phyloP scores from a whole-genome alignment of 768 basidiomycete species.

The Pleurotus tuoliensis region DNA sequence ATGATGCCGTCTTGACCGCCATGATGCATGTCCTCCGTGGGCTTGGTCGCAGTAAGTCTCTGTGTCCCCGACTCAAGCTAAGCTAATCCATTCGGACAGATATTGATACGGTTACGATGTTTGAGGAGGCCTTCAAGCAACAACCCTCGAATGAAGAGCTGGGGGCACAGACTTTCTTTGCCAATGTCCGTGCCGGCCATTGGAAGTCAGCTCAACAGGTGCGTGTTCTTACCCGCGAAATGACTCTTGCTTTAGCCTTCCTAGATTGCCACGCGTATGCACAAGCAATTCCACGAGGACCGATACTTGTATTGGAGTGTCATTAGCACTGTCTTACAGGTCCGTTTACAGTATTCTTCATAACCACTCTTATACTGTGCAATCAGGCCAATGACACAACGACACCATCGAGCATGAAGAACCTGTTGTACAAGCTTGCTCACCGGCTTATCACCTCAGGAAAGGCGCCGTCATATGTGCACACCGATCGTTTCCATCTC shows the following conservation, averaged over 20 bases:
- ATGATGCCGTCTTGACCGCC: slow-evolving; percentile 70
- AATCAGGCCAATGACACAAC: slow-evolving; percentile 67
- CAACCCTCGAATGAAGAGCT: slow-evolving; percentile 81
- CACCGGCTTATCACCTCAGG: slow-evolving; percentile 67
- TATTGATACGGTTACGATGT: slow-evolving; percentile 79
- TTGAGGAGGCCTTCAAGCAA: slow-evolving; percentile 81
- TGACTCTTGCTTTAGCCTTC: slow-evolving; percentile 6
- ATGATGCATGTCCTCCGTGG: slow-evolving; percentile 83
- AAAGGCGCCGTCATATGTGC: slow-evolving; percentile 56
- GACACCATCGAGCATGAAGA: slow-evolving; percentile 59
- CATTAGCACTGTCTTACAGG: slow-evolving; percentile 79
- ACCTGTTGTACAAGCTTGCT: slow-evolving; percentile 72
- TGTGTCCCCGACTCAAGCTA: not conserved
- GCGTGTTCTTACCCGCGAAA: not conserved
- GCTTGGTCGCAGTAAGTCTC: slow-evolving; percentile 58
- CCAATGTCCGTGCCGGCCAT: slow-evolving; percentile 71
- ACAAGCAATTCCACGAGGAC: slow-evolving; percentile 81
- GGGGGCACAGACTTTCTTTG: slow-evolving; percentile 80
- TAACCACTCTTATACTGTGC: not conserved
- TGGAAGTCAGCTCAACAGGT: slow-evolving; percentile 90
- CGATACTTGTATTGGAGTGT: slow-evolving; percentile 82
- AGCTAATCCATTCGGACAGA: slow-evolving; percentile 32
- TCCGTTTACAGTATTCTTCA: slow-evolving; percentile 19
- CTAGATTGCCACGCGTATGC: slow-evolving; percentile 76
- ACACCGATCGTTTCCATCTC: slow-evolving; percentile 74